Evolutionary conservation across 2,329 filamentous ascomycete genomes (phyloP), one percentile per base, ranked within the genome.

Genomic region (Waltergamsia citrina): DNA sequence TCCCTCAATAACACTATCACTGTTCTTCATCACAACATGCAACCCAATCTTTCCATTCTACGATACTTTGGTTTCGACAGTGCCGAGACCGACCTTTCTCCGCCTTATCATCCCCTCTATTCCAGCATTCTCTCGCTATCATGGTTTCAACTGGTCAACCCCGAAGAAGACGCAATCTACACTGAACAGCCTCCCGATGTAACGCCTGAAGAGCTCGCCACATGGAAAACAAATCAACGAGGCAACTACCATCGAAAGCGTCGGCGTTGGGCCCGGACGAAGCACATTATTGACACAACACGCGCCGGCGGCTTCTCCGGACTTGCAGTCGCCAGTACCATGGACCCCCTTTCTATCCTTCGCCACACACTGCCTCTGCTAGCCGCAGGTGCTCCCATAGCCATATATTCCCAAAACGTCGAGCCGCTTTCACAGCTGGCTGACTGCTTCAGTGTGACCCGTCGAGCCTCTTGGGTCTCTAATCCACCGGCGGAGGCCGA

Each of bases 171-270:
- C 54, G 69, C 73, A 1, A 75, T 81, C 4, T 94, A 94, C 57
- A 59, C 65, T 21, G 69, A 73, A 18, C 71, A 80, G 34, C 81
- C 86, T 0, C 65, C 74, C 1, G 52, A 61, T 0, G 64, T 80
- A 2, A 48, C 76, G 0, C 64, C 77, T 1, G 72, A 78, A 12
- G 69, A 72, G 17, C 63, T 96, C 3, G 63, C 73, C 0, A 61
- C 69, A 2, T 78, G 82, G 72, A 96, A 95, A 60, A 74, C 80
- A 11, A 86, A 81, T 42, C 87, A 88, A 37, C 73, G 88, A 22
- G 83, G 83, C 19, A 81, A 79, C 35, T 94, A 95, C 57, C 85
- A 84, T 64, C 85, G 86, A 48, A 98, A 98, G 65, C 78, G 84
- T 12, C 72, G 85, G 30, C 73, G 92, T 17, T 95, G 85, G 81